Evolutionary conservation across 148 eudicot genomes (phyloP).

Genomic region (Salicornia ramosissima): DNA sequence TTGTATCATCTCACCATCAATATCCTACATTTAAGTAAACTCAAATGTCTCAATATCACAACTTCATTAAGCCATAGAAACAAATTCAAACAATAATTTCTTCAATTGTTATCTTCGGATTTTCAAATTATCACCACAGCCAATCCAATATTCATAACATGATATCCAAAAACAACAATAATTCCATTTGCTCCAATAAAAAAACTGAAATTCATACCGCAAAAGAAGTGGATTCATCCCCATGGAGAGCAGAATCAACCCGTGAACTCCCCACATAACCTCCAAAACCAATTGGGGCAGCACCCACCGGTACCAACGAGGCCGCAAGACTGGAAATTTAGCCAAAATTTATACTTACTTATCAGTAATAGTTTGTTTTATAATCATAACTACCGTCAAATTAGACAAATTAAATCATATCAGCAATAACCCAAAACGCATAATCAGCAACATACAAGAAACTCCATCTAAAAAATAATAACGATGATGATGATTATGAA

Average conservation of each 20-base stretch:
- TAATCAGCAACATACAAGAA: background rate
- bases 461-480: background rate
- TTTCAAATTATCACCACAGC: slow-evolving; percentile 4
- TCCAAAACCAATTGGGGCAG: slow-evolving; percentile 75
- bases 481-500: background rate
- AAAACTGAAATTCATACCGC: slow-evolving; percentile 31
- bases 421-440: background rate
- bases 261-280: slow-evolving; percentile 84
- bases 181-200: background rate
- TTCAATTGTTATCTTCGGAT: background rate
- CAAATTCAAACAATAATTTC: background rate
- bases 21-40: slow-evolving; percentile 44
- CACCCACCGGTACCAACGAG: slow-evolving; percentile 65
- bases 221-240: slow-evolving; percentile 42
- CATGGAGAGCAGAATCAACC: slow-evolving; percentile 51
- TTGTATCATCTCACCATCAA: slow-evolving; percentile 82
- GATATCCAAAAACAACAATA: background rate
- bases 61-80: background rate
- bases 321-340: slow-evolving; percentile 62
- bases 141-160: background rate
- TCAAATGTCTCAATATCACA: slow-evolving; percentile 11
- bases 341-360: background rate
- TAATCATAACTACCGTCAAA: background rate
- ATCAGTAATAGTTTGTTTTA: background rate
- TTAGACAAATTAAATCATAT: background rate